Percentiles rank a stretch among this genome's conserved stretches.
Conservation (phyloP, 257 asterid species). For the Prunella vulgaris region DNA sequence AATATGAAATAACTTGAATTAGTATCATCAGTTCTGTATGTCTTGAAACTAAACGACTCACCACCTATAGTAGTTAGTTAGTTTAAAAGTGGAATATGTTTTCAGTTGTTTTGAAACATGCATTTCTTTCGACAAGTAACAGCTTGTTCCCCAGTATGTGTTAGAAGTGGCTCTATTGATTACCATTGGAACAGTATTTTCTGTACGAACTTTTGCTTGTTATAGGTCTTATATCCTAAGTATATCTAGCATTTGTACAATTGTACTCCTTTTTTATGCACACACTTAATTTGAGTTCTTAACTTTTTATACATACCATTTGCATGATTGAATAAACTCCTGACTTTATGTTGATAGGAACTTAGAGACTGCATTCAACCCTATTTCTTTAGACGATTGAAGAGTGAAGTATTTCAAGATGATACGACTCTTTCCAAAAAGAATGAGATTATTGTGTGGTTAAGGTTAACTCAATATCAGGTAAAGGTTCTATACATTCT, state of each 20-base stretch:
- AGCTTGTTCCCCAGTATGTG: not conserved
- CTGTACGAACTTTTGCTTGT: not conserved
- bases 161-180: not conserved
- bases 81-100: not conserved
- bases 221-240: not conserved
- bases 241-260: not conserved
- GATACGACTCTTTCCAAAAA: constrained; percentile 71
- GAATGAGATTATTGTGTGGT: constrained; percentile 90
- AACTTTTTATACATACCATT: constrained; percentile 13
- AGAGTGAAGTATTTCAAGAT: constrained; percentile 74
- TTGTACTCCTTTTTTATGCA: not conserved
- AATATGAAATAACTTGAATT: not conserved
- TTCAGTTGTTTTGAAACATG: not conserved
- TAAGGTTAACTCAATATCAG: constrained; percentile 81
- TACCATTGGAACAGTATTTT: not conserved
- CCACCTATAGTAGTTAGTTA: not conserved
- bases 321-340: not conserved
- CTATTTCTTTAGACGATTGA: constrained; percentile 84
- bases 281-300: not conserved
- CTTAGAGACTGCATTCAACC: constrained; percentile 87
- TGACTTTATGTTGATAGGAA: constrained; percentile 36
- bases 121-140: not conserved
- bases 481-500: constrained; percentile 29
- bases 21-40: not conserved
- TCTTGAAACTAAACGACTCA: not conserved